Conservation (phyloP, 2,329 filamentous ascomycete genomes). For the Clarireedia monteithiana region DNA sequence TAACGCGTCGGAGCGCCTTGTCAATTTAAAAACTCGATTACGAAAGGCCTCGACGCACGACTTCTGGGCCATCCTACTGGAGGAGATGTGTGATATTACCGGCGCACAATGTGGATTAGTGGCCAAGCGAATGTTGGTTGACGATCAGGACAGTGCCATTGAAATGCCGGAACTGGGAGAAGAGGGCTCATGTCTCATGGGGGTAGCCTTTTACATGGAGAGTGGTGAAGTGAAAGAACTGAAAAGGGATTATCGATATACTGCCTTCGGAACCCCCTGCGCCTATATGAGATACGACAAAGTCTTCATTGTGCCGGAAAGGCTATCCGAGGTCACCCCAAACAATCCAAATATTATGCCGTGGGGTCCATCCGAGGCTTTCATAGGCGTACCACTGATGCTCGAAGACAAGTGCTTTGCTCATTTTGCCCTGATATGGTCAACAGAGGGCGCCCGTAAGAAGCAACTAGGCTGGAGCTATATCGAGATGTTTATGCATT, state of each 20-base stretch:
- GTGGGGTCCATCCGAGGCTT: conserved; percentile 53
- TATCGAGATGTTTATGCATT: conserved; percentile 59
- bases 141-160: conserved; percentile 49
- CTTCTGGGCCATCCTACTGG: conserved; percentile 58
- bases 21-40: conserved; percentile 50
- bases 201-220: conserved; percentile 58
- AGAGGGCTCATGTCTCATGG: conserved; percentile 54
- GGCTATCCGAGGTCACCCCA: conserved; percentile 48
- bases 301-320: conserved; percentile 59
- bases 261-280: conserved; percentile 54
- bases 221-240: conserved; percentile 46
- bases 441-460: conserved; percentile 47
- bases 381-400: conserved; percentile 59
- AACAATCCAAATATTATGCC: conserved; percentile 53
- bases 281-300: conserved; percentile 66
- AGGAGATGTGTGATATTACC: conserved; percentile 54
- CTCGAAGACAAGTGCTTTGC: conserved; percentile 58
- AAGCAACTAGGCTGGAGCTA: conserved; percentile 55
- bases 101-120: conserved; percentile 63
- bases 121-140: conserved; percentile 52
- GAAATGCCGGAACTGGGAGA: conserved; percentile 55
- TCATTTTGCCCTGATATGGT: conserved; percentile 68
- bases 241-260: conserved; percentile 54
- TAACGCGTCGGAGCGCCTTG: conserved; percentile 51
- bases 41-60: conserved; percentile 44